phyloP scores from a whole-genome alignment of 257 asterid genomes.

The Ligustrum vulgare region DNA sequence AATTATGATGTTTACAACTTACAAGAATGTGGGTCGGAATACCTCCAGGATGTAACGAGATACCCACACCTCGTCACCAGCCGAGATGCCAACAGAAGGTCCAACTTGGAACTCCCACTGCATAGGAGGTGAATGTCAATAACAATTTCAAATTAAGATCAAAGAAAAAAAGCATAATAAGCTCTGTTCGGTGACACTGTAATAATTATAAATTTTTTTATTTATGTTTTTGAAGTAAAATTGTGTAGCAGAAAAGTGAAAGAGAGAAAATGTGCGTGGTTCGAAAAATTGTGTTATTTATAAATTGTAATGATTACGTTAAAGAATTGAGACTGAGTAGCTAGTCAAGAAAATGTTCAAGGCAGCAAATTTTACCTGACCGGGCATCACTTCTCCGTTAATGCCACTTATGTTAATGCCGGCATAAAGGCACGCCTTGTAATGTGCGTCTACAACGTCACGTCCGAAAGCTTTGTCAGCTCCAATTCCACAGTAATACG shows the following conservation, averaged over 20 bases:
- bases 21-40: background rate
- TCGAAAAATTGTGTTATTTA: too few relatives aligned
- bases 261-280: too few relatives aligned
- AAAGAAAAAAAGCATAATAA: too few relatives aligned
- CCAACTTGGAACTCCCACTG: slow-evolving; percentile 40
- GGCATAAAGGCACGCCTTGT: slow-evolving; percentile 25
- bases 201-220: too few relatives aligned
- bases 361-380: slow-evolving; percentile 20
- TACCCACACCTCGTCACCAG: slow-evolving; percentile 34
- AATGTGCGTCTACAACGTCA: slow-evolving; percentile 22
- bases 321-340: too few relatives aligned
- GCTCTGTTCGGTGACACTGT: too few relatives aligned
- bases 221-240: too few relatives aligned
- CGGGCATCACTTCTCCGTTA: slow-evolving; percentile 24
- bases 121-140: background rate
- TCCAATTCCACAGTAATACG: slow-evolving; percentile 19
- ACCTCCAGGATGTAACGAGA: slow-evolving; percentile 36
- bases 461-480: slow-evolving; percentile 28
- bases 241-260: too few relatives aligned
- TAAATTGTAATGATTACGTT: too few relatives aligned
- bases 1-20: background rate
- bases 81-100: slow-evolving; percentile 34
- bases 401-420: slow-evolving; percentile 21
- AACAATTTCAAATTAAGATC: too few relatives aligned
- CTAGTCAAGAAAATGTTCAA: background rate